Base-by-base conservation (phyloP, 2,329 filamentous ascomycete species). In the Penicillium italicum region DNA sequence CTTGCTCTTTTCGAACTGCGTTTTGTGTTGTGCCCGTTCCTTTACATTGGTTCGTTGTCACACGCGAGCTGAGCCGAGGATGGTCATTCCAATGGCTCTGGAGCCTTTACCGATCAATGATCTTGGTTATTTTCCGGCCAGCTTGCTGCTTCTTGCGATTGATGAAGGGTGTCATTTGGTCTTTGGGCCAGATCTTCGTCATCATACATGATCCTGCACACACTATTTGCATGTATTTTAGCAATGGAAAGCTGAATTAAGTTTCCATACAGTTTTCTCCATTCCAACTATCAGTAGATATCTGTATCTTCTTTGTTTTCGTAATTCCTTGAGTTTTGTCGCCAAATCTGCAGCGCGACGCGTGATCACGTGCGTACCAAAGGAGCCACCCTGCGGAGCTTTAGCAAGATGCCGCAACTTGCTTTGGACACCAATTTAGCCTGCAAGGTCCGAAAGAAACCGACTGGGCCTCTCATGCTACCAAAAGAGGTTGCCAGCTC, bases 401-500 rank as follows among this genome's bases (percentile, higher is more conserved):
- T 41, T 18, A 31, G 4, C 37, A 40, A 45, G 36, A 38, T 48
- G 14, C 43, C 51, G 48, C 56, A 46, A 37, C 37, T 45, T 47
- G 36, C 26, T 40, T 43, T 46, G n/a, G n/a, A 26, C 26, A 53
- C 36, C n/a, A 12, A 42, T 34, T 28, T 20, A 42, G 31, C 33
- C 44, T 37, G 12, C 34, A 36, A 41, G 50, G 26, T 22, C 14
- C n/a, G 11, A 36, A 34, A 16, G 11, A 50, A 41, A 31, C 40
- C 3, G 20, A 20, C 22, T 41, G 33, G 33, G 45, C n/a, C 47
- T 41, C 50, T 45, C 20, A 69, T 73, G 66, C 64, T 74, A 53
- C 69, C 71, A 31, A 56, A 58, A 33, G 69, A 76, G 24, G 57
- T 75, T 49, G 61, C 66, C 37, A 59, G 65, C 43, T 68, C 67